phyloP scores from a whole-genome alignment of 306 rosid species.

The Fragaria vesca region DNA sequence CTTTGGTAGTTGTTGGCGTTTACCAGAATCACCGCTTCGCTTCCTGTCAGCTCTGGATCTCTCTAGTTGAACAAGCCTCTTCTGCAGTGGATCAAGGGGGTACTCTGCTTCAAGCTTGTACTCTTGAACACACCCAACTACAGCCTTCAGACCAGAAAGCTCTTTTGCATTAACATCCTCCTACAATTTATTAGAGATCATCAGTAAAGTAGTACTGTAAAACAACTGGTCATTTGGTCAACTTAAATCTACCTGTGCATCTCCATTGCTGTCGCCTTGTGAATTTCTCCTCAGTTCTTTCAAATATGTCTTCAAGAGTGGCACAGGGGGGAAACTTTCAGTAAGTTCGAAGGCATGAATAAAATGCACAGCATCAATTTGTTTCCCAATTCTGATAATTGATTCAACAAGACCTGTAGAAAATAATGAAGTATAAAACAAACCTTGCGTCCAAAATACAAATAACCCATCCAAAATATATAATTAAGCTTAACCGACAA shows the following conservation, averaged over 20 bases:
- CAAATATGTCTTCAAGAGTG: slow-evolving; percentile 67
- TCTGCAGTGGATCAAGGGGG: slow-evolving; percentile 75
- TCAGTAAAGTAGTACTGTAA: slow-evolving; percentile 12
- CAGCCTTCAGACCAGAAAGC: slow-evolving; percentile 59
- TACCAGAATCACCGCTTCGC: slow-evolving; percentile 51
- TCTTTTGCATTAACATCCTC: slow-evolving; percentile 52
- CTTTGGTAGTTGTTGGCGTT: slow-evolving; percentile 45
- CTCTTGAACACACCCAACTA: slow-evolving; percentile 56
- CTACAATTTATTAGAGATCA: slow-evolving; percentile 27
- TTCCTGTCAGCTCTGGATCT: slow-evolving; percentile 56
- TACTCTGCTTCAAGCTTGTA: slow-evolving; percentile 67
- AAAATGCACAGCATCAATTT: slow-evolving; percentile 62
- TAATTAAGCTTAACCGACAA: slow-evolving; percentile 22
- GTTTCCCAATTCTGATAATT: slow-evolving; percentile 52
- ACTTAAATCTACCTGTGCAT: slow-evolving; percentile 45
- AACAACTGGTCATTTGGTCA: slow-evolving; percentile 7
- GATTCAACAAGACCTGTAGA: slow-evolving; percentile 56
- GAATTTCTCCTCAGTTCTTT: slow-evolving; percentile 69
- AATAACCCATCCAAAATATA: slow-evolving; percentile 13
- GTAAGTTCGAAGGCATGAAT: slow-evolving; percentile 64
- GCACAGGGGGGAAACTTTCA: slow-evolving; percentile 62
- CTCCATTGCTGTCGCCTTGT: slow-evolving; percentile 55
- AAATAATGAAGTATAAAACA: slow-evolving; percentile 19
- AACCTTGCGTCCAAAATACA: slow-evolving; percentile 24
- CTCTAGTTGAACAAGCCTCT: slow-evolving; percentile 70